Evolutionary conservation across 148 eudicot genomes (phyloP).

Genomic region (Euryodendron excelsum): DNA sequence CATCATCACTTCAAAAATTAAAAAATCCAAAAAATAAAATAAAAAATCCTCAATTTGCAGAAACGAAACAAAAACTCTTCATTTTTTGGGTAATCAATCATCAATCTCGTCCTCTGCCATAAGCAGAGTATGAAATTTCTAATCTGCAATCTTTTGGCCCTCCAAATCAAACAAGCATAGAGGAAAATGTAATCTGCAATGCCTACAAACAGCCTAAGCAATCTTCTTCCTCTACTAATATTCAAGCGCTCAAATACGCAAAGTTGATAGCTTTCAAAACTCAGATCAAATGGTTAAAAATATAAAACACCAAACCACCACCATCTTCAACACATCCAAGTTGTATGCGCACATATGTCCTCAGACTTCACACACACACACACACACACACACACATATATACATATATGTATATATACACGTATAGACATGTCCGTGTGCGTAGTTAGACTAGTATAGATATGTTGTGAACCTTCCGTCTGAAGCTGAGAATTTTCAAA

Average conservation of each 20-base stretch:
- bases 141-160: background rate
- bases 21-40: no score
- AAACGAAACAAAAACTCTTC: slow-evolving; percentile 6
- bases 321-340: no score
- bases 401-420: background rate
- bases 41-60: background rate
- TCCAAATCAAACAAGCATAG: background rate
- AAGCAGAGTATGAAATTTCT: background rate
- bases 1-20: slow-evolving; percentile 51
- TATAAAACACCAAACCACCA: background rate
- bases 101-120: no score
- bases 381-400: background rate
- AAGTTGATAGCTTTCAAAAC: background rate
- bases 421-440: no score
- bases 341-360: no score
- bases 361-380: background rate
- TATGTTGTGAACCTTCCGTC: slow-evolving; percentile 14
- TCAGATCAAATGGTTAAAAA: background rate
- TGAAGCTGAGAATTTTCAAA: slow-evolving; percentile 21
- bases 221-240: no score
- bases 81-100: background rate
- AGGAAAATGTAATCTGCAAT: background rate
- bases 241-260: no score
- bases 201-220: background rate
- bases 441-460: no score